Evolutionary conservation across 1,284 basidiomycete species (phyloP).

Genomic region (Tilletia horrida): DNA sequence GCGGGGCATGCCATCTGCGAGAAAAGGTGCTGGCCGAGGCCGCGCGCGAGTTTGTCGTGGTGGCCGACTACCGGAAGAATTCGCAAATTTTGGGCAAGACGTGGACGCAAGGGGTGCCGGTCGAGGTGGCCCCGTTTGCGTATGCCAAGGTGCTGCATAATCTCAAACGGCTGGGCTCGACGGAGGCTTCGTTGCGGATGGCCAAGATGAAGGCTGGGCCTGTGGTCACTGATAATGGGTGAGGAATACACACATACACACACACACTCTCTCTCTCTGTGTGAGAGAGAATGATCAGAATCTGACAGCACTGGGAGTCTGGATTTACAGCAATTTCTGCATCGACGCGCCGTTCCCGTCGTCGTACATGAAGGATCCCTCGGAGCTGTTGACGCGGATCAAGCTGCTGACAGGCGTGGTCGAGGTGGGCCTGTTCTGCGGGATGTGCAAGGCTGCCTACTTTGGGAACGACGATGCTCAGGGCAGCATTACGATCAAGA

Average conservation of each 20-base stretch:
- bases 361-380: conserved; percentile 42
- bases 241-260: conserved; percentile 17
- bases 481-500: conserved; percentile 44
- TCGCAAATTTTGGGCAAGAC: conserved; percentile 75
- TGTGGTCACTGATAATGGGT: conserved; percentile 82
- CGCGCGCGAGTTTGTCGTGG: conserved; percentile 80
- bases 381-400: conserved; percentile 42
- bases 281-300: no score
- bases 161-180: conserved; percentile 44
- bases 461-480: conserved; percentile 69
- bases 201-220: conserved; percentile 72
- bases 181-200: conserved; percentile 44
- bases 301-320: neutral
- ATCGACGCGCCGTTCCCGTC: conserved; percentile 51
- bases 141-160: conserved; percentile 68
- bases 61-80: conserved; percentile 90
- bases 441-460: conserved; percentile 89
- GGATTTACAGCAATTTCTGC: conserved; percentile 36
- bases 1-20: conserved; percentile 90
- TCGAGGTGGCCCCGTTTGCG: conserved; percentile 95
- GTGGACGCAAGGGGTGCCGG: conserved; percentile 82
- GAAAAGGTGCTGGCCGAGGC: conserved; percentile 95
- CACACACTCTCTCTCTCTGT: neutral
- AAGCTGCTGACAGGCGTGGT: conserved; percentile 75
- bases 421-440: conserved; percentile 91